Conservation (phyloP, 176 grass and related monocot species). For the Chloris gayana region DNA sequence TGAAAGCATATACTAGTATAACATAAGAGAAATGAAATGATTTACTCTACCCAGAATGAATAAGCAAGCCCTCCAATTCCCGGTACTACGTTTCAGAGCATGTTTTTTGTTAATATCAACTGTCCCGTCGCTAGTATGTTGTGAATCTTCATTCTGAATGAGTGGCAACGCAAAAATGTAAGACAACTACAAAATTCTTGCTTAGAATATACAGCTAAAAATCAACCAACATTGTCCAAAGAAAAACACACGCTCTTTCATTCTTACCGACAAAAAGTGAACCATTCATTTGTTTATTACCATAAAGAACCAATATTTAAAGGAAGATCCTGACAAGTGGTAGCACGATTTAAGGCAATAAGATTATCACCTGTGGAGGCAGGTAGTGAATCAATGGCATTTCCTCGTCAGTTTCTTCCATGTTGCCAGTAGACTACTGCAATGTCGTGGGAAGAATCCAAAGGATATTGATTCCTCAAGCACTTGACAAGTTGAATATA, state of each 20-base stretch:
- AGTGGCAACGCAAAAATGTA: too few species aligned
- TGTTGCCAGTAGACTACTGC: not conserved
- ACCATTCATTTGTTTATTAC: not conserved
- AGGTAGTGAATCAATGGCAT: not conserved
- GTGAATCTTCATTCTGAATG: not conserved
- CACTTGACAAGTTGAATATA: too few species aligned
- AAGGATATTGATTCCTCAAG: not conserved
- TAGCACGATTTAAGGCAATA: not conserved
- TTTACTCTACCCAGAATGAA: slow-evolving; percentile 8
- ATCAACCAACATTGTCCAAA: not conserved
- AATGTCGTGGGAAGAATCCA: not conserved
- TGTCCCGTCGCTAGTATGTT: slow-evolving; percentile 8
- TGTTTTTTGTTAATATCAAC: not conserved
- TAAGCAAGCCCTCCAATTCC: slow-evolving; percentile 40
- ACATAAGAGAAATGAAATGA: not conserved
- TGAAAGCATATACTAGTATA: not conserved
- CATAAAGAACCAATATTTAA: not conserved
- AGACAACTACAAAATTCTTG: too few species aligned
- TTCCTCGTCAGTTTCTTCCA: slow-evolving; percentile 26
- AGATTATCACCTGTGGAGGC: not conserved
- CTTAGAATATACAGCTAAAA: not conserved
- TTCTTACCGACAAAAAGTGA: not conserved
- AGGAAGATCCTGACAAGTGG: not conserved
- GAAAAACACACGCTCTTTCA: not conserved
- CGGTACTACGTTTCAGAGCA: not conserved